Percentiles rank a stretch among this genome's conserved stretches.
phyloP scores from a whole-genome alignment of 306 rosid genomes.

The Ochetophila trinervis region DNA sequence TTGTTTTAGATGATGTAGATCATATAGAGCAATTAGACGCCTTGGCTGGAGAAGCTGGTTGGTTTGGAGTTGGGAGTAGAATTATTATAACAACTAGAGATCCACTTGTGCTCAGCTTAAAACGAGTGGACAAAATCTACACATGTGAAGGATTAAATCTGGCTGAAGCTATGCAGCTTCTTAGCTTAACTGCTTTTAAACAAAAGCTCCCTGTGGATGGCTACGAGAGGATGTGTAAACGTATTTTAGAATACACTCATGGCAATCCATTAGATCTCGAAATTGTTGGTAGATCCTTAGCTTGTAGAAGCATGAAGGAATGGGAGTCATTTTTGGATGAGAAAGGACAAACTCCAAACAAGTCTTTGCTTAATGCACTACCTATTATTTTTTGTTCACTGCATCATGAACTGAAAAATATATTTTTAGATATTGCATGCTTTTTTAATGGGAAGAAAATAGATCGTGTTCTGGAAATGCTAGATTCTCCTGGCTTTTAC shows the following conservation, averaged over 20 bases:
- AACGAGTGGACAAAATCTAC: neutral
- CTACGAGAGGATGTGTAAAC: neutral
- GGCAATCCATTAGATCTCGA: constrained; percentile 42
- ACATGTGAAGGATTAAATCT: neutral
- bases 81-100: constrained; percentile 15
- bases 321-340: too few relatives aligned
- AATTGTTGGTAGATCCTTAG: constrained; percentile 40
- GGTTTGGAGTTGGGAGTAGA: constrained; percentile 3
- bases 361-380: constrained; percentile 25
- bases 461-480: constrained; percentile 25
- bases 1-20: constrained; percentile 9
- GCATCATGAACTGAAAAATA: constrained; percentile 6
- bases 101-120: neutral
- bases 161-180: neutral
- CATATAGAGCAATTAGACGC: neutral
- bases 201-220: neutral
- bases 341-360: too few relatives aligned
- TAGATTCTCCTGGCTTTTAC: constrained; percentile 26
- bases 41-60: neutral
- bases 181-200: constrained; percentile 5
- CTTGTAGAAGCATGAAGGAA: too few relatives aligned
- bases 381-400: constrained; percentile 28
- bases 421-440: constrained; percentile 39
- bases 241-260: neutral
- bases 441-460: constrained; percentile 19